Evolutionary conservation across 169 alveolate genomes (phyloP), one percentile per base, ranked within the genome.

Genomic region (Fabrea salina): DNA sequence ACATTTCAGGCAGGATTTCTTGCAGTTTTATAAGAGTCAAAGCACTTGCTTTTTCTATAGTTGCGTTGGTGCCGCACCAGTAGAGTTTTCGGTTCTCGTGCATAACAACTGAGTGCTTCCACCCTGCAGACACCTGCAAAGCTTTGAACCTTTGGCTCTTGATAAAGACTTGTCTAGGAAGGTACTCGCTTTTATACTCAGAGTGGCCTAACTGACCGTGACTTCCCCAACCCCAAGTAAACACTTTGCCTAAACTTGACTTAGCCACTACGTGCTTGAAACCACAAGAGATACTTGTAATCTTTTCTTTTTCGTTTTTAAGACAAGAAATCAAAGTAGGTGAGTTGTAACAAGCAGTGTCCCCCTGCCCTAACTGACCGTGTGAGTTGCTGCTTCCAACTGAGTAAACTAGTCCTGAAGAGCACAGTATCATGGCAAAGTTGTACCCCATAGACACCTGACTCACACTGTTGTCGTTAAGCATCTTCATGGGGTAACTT

Each of bases 141-240:
- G 85, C 85, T 39, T 79, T 27, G 75, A 84, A 22, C 32, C 67
- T 64, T 61, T 81, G 82, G 49, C 89, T 82, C 61, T 82, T 53
- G 67, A 84, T 53, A 80, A 80, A 56, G 50, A 61, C 80, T 0
- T 70, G 44, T 50, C 85, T 86, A 8, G 97, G 97, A 33, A 72
- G 53, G 4, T 74, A 50, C 82, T 86, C 91, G 74, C 86, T 85
- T 22, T 82, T 75, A 68, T 44, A 70, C 49, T 66, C 66, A 37
- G 90, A 88, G 33, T 79, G 88, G 2, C 97, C 97, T 43, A 93
- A 83, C 75, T 93, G 87, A 7, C 97, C 97, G 64, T 82, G 79
- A 41, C 87, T 50, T 49, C 96, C 95, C 89, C 92, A 90, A 1
- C 97, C 97, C 97, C 97, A 93, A 0, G 95, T 89, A 78, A 86